Evolutionary conservation across 1,139 yeast genomes (phyloP).

Genomic region (Keqinozyma sinolaborantium): DNA sequence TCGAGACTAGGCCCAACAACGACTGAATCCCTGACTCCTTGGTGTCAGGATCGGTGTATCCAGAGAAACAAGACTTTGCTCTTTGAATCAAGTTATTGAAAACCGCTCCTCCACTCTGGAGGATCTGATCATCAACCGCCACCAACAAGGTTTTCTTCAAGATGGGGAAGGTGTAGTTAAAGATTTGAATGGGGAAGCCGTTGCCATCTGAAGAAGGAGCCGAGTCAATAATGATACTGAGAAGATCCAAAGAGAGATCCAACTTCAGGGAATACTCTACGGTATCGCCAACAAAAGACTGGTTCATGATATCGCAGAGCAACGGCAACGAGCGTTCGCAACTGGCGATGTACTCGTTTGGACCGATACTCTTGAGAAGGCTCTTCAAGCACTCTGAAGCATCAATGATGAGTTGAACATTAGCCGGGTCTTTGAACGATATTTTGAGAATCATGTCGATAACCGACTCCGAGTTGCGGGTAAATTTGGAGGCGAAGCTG

Average conservation of each 20-base stretch:
- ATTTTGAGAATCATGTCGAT: slow-evolving; percentile 59
- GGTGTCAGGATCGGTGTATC: slow-evolving; percentile 33
- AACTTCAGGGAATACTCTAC: slow-evolving; percentile 56
- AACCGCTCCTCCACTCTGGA: slow-evolving; percentile 77
- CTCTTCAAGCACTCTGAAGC: slow-evolving; percentile 58
- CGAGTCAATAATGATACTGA: slow-evolving; percentile 52
- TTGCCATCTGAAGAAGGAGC: slow-evolving; percentile 31
- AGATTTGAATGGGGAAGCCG: slow-evolving; percentile 44
- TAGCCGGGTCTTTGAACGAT: slow-evolving; percentile 73
- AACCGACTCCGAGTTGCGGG: slow-evolving; percentile 18
- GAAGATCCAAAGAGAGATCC: slow-evolving; percentile 63
- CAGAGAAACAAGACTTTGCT: slow-evolving; percentile 41
- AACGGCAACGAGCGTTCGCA: slow-evolving; percentile 54
- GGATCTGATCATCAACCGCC: slow-evolving; percentile 72
- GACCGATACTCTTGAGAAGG: slow-evolving; percentile 47
- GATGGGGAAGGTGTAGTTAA: slow-evolving; percentile 48
- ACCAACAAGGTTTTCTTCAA: slow-evolving; percentile 48
- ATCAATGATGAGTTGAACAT: slow-evolving; percentile 65
- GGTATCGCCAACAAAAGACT: slow-evolving; percentile 11
- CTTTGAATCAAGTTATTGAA: slow-evolving; percentile 60
- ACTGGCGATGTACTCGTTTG: slow-evolving; percentile 41
- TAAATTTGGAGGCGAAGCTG: slow-evolving; percentile 27
- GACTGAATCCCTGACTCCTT: slow-evolving; percentile 50
- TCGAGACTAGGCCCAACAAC: slow-evolving; percentile 60
- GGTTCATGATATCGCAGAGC: slow-evolving; percentile 36